These are phyloP conservation scores for Suhomyces wounanorum DNA, from an alignment of 1,139 yeast genomes.

Conservation along the genomic window DNA sequence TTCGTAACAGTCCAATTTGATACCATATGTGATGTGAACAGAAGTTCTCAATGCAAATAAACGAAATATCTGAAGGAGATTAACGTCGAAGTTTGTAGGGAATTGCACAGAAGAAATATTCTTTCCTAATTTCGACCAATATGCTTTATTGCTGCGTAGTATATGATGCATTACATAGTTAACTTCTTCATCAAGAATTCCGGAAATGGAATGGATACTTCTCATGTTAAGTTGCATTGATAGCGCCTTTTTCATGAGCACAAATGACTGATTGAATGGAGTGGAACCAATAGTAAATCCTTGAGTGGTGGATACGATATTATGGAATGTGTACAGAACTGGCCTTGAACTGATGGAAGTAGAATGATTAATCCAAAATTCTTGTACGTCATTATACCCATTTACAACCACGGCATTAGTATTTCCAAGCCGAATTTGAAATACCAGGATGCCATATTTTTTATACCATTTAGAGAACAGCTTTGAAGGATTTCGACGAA, in stretches of 20 bases:
- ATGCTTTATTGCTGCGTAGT: conserved; percentile 20
- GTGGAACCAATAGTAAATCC: conserved; percentile 78
- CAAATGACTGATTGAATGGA: conserved; percentile 60
- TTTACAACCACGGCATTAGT: conserved; percentile 64
- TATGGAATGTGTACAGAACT: conserved; percentile 64
- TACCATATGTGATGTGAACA: conserved; percentile 61
- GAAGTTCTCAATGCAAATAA: conserved; percentile 60
- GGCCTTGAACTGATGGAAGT: conserved; percentile 69
- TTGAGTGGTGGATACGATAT: conserved; percentile 60
- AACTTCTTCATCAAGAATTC: conserved; percentile 49
- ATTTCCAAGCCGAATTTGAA: conserved; percentile 64
- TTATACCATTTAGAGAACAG: conserved; percentile 51
- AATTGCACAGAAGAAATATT: background rate
- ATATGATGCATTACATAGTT: conserved; percentile 29
- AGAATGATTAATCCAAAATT: conserved; percentile 57
- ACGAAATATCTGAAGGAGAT: conserved; percentile 47
- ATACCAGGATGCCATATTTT: conserved; percentile 46
- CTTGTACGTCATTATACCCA: conserved; percentile 52
- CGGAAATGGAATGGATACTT: conserved; percentile 32
- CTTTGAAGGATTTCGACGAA: conserved; percentile 53
- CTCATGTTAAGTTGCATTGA: conserved; percentile 50
- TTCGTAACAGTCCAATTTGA: conserved; percentile 46
- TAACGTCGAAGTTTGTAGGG: conserved; percentile 32
- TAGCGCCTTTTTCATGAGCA: conserved; percentile 54
- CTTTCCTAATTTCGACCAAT: conserved; percentile 3